Conservation (phyloP, 306 rosid species). For the Medicago ruthenica region DNA sequence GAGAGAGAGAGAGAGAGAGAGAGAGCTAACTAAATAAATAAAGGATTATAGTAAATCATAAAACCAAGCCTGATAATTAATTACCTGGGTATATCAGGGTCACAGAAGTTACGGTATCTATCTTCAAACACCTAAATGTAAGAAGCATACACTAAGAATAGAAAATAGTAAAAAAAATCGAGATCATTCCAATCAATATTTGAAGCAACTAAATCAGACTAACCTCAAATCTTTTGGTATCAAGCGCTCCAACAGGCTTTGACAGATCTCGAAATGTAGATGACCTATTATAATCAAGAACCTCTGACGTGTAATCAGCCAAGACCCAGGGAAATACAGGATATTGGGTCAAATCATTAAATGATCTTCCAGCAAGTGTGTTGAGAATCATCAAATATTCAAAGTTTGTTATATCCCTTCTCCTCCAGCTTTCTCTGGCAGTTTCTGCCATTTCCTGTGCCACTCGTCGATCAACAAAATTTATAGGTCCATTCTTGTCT, state of each 20-base stretch:
- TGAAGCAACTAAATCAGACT: conserved; percentile 33
- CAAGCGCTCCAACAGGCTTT: conserved; percentile 94
- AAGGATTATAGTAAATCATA: conserved; percentile 21
- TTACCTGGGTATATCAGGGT: conserved; percentile 99
- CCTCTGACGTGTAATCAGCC: conserved; percentile 93
- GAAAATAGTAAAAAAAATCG: conserved; percentile 25
- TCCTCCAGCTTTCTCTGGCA: conserved; percentile 94
- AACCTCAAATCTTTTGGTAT: conserved; percentile 91
- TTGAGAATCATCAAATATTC: conserved; percentile 95
- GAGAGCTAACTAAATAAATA: neutral
- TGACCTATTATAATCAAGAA: conserved; percentile 92
- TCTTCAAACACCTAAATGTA: conserved; percentile 88
- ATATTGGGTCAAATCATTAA: conserved; percentile 94
- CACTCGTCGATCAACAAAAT: conserved; percentile 85
- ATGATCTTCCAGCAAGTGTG: conserved; percentile 94
- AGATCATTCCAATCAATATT: conserved; percentile 30
- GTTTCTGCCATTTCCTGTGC: conserved; percentile 92
- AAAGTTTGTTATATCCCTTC: conserved; percentile 92
- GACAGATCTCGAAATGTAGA: conserved; percentile 96
- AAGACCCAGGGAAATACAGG: conserved; percentile 98
- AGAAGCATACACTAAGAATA: conserved; percentile 39
- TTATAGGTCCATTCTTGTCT: conserved; percentile 81
- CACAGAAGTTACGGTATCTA: conserved; percentile 90
- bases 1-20: neutral
- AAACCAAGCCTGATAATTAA: conserved; percentile 36